Evolutionary conservation across 169 alveolate species (phyloP), one percentile per base, ranked within the genome.

Genomic region (Plasmodium gonderi): DNA sequence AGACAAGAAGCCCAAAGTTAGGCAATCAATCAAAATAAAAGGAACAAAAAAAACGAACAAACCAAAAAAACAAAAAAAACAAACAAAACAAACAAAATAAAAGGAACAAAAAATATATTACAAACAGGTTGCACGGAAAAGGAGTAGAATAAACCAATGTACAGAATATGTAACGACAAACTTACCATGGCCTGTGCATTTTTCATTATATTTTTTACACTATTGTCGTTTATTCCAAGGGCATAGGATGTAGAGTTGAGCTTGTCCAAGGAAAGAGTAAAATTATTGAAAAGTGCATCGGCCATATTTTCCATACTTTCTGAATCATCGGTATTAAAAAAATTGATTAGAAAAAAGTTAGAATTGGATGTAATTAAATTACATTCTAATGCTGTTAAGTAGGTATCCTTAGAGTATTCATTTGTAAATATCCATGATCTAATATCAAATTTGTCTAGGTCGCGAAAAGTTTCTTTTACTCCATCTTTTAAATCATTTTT

Each of bases 121-220:
- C n/a, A n/a, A 20, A 23, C 12, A 67, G 8, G 12, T 33, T 67
- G n/a, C 12, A 67, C 23, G 77, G 7, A 7, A 67, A 23, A 17
- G n/a, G n/a, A n/a, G n/a, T n/a, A n/a, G n/a, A 8, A 17, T 67
- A 9, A 9, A 23, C 5, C 26, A 17, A 17, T 49, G 31, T 17
- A 2, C 38, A 42, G 20, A 31, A 17, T 12, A 44, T 45, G n/a
- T 26, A 64, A 26, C n/a, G 64, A 36, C 7, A 26, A 29, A 67
- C 96, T 80, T 6, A 95, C 97, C 91, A 94, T 44, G 31, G 95
- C 94, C n/a, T 94, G 92, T 69, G 72, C 96, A 54, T 76, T 94
- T 80, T 23, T 80, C 96, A 67, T 89, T 20, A 54, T 85, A 68
- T 65, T 78, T 69, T 82, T 90, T 77, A 79, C 72, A 45, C 72